Evolutionary conservation across 768 basidiomycete species (phyloP), one percentile per base, ranked within the genome.

Genomic region (Multifurca ochricompacta): DNA sequence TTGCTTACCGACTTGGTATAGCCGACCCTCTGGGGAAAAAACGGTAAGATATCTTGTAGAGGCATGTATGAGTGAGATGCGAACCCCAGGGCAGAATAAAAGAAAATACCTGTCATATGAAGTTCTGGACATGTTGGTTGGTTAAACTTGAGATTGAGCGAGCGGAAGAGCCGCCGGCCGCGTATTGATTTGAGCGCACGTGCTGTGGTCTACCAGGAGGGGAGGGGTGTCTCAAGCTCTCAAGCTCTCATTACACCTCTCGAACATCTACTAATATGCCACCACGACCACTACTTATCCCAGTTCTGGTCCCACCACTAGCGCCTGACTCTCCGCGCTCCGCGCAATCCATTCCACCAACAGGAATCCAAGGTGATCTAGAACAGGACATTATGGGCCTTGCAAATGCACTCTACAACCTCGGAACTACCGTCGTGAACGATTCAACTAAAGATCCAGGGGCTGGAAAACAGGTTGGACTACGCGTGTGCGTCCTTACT

Each of bases 21-120:
- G 74, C 53, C 95, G 82, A 36, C 96, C 96, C 74, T 99, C 92
- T 2, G 93, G 93, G 2, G 91, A 96, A 76, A 96, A 96, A 62
- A 97, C 90, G 25, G 95, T 97, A 41, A 98, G 82, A 71, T 91
- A 97, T 77, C 91, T 87, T n/a, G n/a, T n/a, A n/a, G n/a, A n/a
- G 51, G n/a, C 52, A 4, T 41, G 21, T 14, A 32, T 31, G 30
- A 9, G 23, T 47, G 28, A 56, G n/a, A 41, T 9, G 4, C 27
- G 10, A 7, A 18, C n/a, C 1, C 6, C 18, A 3, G 35, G 5
- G 16, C 47, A 18, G 10, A 19, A 40, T 28, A 32, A 40, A 16
- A 32, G 9, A 41, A 11, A 11, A 51, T 60, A 85, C 90, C 92
- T 78, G 69, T 96, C 93, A 71, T 96, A 95, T 25, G 91, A 94